Percentiles rank a stretch among this genome's conserved stretches.
These are phyloP conservation scores for Rhytidhysteron rufulum DNA, from an alignment of 2,329 filamentous ascomycete species.

Conservation along the genomic window DNA sequence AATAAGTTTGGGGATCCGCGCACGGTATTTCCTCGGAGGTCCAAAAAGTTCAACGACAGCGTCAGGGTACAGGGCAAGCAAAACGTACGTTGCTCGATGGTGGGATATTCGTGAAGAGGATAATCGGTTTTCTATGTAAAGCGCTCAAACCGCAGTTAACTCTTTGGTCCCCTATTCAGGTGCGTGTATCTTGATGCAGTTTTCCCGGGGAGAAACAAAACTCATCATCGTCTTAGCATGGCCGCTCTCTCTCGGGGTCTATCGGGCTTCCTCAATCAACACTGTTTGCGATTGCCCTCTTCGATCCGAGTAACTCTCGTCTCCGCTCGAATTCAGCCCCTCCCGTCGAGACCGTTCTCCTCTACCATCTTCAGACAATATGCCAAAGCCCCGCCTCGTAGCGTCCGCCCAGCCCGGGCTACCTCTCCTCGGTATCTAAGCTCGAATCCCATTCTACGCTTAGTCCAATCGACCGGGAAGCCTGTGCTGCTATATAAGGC, in stretches of 20 bases:
- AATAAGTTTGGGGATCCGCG: conserved; percentile 18
- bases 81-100: too few relatives aligned
- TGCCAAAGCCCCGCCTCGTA: conserved; percentile 12
- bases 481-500: conserved; percentile 32
- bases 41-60: too few relatives aligned
- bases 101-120: too few relatives aligned
- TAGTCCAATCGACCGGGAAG: conserved; percentile 23
- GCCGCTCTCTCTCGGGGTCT: conserved; percentile 27
- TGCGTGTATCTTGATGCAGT: too few relatives aligned
- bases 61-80: too few relatives aligned
- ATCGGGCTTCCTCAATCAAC: conserved; percentile 20
- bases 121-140: too few relatives aligned
- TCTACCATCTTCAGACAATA: conserved; percentile 22
- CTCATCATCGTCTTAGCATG: conserved; percentile 24
- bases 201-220: too few relatives aligned
- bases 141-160: too few relatives aligned
- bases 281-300: conserved; percentile 27
- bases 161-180: too few relatives aligned
- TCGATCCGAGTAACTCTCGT: conserved; percentile 30
- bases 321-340: conserved; percentile 18
- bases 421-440: conserved; percentile 10
- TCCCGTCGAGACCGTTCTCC: conserved; percentile 21
- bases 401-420: not conserved
- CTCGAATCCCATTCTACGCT: conserved; percentile 30
- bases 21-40: conserved; percentile 1